Conservation (phyloP, 1,139 yeast species). For the Cylindricascospora bacillispora region DNA sequence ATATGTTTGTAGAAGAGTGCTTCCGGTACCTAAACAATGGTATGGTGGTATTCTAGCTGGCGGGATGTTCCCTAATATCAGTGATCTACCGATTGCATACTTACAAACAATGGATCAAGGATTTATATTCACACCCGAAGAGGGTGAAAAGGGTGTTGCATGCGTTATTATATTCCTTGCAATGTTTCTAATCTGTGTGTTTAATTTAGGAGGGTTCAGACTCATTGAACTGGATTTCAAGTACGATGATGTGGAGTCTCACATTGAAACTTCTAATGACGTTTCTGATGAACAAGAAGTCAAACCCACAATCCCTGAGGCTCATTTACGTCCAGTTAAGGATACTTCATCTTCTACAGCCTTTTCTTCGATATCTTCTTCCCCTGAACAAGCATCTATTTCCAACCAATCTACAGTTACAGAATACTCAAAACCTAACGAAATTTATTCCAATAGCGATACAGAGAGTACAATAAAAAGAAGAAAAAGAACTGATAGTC, state of each 20-base stretch:
- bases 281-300: neutral
- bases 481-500: neutral
- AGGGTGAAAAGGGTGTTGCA: slow-evolving; percentile 73
- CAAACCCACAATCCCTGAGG: neutral
- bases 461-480: neutral
- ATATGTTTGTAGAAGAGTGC: slow-evolving; percentile 19
- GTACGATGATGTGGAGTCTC: slow-evolving; percentile 20
- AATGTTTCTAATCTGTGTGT: slow-evolving; percentile 56
- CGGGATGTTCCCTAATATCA: slow-evolving; percentile 64
- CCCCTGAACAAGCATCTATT: neutral
- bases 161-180: slow-evolving; percentile 72
- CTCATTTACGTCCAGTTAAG: neutral
- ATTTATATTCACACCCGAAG: slow-evolving; percentile 40
- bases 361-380: too few species aligned
- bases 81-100: slow-evolving; percentile 87
- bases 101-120: slow-evolving; percentile 68
- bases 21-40: slow-evolving; percentile 62
- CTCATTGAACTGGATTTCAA: slow-evolving; percentile 59
- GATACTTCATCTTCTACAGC: too few species aligned
- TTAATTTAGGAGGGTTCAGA: slow-evolving; percentile 66
- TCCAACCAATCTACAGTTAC: too few species aligned
- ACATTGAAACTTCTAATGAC: neutral
- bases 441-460: neutral
- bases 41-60: slow-evolving; percentile 70
- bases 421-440: neutral